phyloP scores from a whole-genome alignment of 495 filamentous ascomycete genomes.

The Clavariopsis aquatica region DNA sequence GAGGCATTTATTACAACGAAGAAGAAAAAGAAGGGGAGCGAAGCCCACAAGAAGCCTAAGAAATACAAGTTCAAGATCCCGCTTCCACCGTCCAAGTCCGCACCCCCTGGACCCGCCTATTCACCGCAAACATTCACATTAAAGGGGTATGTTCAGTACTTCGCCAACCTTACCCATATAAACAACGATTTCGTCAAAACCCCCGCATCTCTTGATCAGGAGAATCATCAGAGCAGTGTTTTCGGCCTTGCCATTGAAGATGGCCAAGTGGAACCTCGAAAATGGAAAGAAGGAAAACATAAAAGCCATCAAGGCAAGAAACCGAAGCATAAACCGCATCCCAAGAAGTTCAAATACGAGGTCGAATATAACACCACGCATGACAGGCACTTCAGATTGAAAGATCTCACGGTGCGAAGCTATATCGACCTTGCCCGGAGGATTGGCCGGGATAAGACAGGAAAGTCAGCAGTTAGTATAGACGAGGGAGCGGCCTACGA shows the following conservation, averaged over 20 bases:
- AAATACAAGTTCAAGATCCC: constrained; percentile 65
- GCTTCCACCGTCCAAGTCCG: constrained; percentile 65
- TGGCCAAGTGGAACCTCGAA: constrained; percentile 48
- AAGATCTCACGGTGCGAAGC: constrained; percentile 82
- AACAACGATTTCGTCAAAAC: constrained; percentile 61
- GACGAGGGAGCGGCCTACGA: constrained; percentile 35
- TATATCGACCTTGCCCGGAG: constrained; percentile 74
- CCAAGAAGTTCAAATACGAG: constrained; percentile 70
- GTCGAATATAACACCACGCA: constrained; percentile 82
- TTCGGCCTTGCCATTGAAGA: constrained; percentile 19
- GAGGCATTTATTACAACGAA: constrained; percentile 13
- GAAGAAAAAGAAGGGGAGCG: constrained; percentile 28
- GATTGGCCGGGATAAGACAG: constrained; percentile 60
- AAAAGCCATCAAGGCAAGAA: constrained; percentile 39
- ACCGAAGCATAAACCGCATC: constrained; percentile 50
- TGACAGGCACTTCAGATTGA: constrained; percentile 72
- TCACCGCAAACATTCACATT: constrained; percentile 78
- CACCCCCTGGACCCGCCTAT: constrained; percentile 88
- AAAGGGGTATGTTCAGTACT: constrained; percentile 84
- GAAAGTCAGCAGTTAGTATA: constrained; percentile 22
- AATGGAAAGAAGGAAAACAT: constrained; percentile 60
- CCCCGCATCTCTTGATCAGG: not conserved
- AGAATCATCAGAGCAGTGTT: not conserved
- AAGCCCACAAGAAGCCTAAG: constrained; percentile 51
- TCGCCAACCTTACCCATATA: constrained; percentile 84